Evolutionary conservation across 495 filamentous ascomycete species (phyloP).

Genomic region (Xylaria scruposa): DNA sequence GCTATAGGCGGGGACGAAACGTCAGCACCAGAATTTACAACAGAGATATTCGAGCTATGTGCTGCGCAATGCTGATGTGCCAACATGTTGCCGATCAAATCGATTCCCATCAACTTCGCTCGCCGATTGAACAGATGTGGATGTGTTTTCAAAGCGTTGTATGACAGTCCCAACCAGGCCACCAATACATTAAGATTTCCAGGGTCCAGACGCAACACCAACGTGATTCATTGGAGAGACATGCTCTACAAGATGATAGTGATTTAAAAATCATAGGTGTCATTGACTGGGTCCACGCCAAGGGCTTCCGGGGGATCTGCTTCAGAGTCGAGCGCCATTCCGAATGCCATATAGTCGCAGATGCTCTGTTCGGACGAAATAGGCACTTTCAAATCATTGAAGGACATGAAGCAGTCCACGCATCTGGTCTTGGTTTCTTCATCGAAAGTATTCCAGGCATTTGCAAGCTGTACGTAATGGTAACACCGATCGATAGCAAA

Average conservation of each 20-base stretch:
- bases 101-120: slow-evolving; percentile 16
- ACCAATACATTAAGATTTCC: neutral
- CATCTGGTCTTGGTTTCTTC: slow-evolving; percentile 20
- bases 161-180: neutral
- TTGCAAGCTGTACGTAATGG: slow-evolving; percentile 24
- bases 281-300: slow-evolving; percentile 23
- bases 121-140: neutral
- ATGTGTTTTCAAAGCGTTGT: neutral
- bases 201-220: neutral
- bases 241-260: neutral
- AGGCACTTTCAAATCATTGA: slow-evolving; percentile 11
- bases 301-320: slow-evolving; percentile 34
- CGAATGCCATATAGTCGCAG: slow-evolving; percentile 22
- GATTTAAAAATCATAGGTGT: slow-evolving; percentile 16
- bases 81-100: slow-evolving; percentile 21
- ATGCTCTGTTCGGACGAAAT: slow-evolving; percentile 22
- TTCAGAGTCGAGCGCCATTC: slow-evolving; percentile 19
- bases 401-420: slow-evolving; percentile 28
- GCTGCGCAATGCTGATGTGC: neutral
- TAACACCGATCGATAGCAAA: slow-evolving; percentile 26
- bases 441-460: slow-evolving; percentile 23
- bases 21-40: slow-evolving; percentile 56
- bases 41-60: slow-evolving; percentile 23
- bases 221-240: neutral
- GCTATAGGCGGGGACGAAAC: slow-evolving; percentile 60